Conservation (phyloP, 163 green algal species). For the Volvox carteri region DNA sequence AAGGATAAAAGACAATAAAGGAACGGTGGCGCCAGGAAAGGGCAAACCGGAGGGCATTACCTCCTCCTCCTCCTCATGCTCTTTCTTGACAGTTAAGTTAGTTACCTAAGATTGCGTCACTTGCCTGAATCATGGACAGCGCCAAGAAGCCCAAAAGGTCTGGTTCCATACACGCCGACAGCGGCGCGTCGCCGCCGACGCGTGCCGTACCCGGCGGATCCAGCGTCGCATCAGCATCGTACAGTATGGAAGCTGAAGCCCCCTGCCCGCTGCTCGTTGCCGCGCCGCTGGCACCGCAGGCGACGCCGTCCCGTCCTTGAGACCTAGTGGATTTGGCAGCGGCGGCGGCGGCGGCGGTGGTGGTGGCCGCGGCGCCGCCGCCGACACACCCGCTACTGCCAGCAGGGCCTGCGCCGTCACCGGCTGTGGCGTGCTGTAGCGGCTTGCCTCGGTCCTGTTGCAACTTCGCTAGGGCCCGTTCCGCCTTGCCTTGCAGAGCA, state of each 20-base stretch:
- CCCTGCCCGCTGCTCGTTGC: neutral
- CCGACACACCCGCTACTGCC: too few relatives aligned
- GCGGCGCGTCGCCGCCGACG: conserved; percentile 37
- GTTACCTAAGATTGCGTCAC: too few relatives aligned
- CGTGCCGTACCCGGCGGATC: conserved; percentile 29
- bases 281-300: neutral
- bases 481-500: conserved; percentile 27
- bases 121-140: conserved; percentile 54
- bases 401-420: too few relatives aligned
- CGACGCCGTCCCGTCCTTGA: neutral
- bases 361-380: too few relatives aligned
- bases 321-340: neutral
- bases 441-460: conserved; percentile 39
- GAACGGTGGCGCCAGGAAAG: too few relatives aligned
- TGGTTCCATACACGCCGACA: conserved; percentile 28
- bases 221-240: neutral
- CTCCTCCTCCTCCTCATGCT: too few relatives aligned
- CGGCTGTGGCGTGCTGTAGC: neutral
- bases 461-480: conserved; percentile 45
- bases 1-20: too few relatives aligned
- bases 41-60: too few relatives aligned
- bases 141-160: conserved; percentile 51
- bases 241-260: neutral
- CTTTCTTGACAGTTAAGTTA: too few relatives aligned
- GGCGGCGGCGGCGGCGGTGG: neutral